phyloP scores from a whole-genome alignment of 1,284 basidiomycete species.

The Thecaphora thlaspeos region DNA sequence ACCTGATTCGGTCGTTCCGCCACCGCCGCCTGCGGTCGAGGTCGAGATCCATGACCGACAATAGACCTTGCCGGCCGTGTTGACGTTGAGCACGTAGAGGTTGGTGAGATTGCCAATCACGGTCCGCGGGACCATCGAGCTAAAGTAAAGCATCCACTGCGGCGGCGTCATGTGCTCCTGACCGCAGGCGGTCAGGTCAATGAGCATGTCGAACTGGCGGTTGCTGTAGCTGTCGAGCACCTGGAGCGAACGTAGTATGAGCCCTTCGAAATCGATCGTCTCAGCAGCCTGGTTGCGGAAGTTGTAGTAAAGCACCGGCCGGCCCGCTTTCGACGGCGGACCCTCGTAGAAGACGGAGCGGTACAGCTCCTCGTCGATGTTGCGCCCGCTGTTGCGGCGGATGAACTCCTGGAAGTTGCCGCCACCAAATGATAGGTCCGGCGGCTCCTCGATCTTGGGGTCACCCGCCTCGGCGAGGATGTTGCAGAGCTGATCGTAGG shows the following conservation, averaged over 20 bases:
- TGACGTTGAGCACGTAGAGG: slow-evolving; percentile 44
- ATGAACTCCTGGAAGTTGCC: slow-evolving; percentile 44
- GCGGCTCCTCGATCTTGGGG: slow-evolving; percentile 25
- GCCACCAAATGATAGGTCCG: slow-evolving; percentile 18
- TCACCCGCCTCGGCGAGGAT: slow-evolving; percentile 38
- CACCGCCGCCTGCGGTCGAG: background rate
- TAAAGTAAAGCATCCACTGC: slow-evolving; percentile 50
- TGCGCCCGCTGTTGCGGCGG: slow-evolving; percentile 38
- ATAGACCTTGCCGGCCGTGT: slow-evolving; percentile 35
- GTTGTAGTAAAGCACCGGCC: slow-evolving; percentile 60
- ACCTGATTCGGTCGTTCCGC: no score
- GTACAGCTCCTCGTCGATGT: slow-evolving; percentile 42
- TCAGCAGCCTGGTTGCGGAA: slow-evolving; percentile 70
- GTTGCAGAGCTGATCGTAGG: slow-evolving; percentile 44
- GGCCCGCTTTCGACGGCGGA: slow-evolving; percentile 51
- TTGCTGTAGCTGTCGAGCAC: slow-evolving; percentile 29
- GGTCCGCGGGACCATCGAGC: slow-evolving; percentile 35
- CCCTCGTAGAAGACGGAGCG: slow-evolving; percentile 44
- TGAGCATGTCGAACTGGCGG: slow-evolving; percentile 40
- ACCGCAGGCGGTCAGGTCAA: slow-evolving; percentile 41
- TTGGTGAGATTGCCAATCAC: slow-evolving; percentile 38
- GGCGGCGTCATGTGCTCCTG: slow-evolving; percentile 36
- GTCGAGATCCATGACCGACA: slow-evolving; percentile 15
- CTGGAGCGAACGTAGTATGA: slow-evolving; percentile 62
- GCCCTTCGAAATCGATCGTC: slow-evolving; percentile 76